Conservation (phyloP, 495 filamentous ascomycete species). For the Terfezia boudieri region DNA sequence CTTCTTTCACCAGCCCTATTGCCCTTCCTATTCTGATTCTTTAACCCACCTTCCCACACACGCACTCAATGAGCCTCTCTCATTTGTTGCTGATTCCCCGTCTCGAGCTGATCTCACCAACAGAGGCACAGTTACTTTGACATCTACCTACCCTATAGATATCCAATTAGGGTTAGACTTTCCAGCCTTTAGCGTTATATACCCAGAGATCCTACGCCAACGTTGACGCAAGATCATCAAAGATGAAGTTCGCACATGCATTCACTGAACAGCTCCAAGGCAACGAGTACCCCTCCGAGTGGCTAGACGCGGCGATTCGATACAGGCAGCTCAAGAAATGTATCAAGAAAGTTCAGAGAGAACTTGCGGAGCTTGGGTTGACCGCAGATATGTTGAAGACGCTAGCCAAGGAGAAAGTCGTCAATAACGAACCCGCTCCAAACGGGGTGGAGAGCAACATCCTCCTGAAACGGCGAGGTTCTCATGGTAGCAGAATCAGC, state of each 20-base stretch:
- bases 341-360: constrained; percentile 41
- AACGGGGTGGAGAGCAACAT: not conserved
- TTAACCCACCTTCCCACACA: too few relatives aligned
- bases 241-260: constrained; percentile 56
- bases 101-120: too few relatives aligned
- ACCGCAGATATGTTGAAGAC: constrained; percentile 34
- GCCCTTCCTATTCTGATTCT: too few relatives aligned
- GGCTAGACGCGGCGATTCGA: constrained; percentile 46
- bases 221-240: too few relatives aligned
- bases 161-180: too few relatives aligned
- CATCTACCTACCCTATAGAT: too few relatives aligned
- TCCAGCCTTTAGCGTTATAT: too few relatives aligned
- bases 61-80: too few relatives aligned
- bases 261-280: constrained; percentile 35
- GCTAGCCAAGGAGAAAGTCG: constrained; percentile 22
- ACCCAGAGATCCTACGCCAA: too few relatives aligned
- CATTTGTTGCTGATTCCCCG: too few relatives aligned
- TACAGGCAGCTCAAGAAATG: constrained; percentile 57
- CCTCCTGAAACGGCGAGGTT: not conserved
- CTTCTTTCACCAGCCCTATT: too few relatives aligned
- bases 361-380: constrained; percentile 38
- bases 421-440: not conserved
- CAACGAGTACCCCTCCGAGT: constrained; percentile 38
- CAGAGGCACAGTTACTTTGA: too few relatives aligned
- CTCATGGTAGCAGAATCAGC: not conserved